These are phyloP conservation scores for Crithidia acanthocephali DNA, from an alignment of 208 protist species.

Conservation along the genomic window DNA sequence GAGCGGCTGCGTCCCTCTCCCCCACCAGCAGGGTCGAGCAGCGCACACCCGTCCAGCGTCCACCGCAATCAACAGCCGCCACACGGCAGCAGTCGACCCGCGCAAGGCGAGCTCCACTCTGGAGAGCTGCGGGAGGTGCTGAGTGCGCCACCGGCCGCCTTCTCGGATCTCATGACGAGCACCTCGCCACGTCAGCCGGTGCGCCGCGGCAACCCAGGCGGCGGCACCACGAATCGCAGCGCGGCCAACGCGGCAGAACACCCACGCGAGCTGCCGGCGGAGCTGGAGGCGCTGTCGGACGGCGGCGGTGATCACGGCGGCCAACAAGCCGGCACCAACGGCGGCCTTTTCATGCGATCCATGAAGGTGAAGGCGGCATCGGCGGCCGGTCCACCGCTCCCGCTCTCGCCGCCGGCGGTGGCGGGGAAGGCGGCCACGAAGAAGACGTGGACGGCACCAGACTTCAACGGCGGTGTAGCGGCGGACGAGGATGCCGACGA, in stretches of 20 bases:
- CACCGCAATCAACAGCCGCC: not conserved
- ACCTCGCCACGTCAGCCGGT: slow-evolving; percentile 1
- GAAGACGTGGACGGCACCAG: not conserved
- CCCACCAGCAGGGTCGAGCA: not conserved
- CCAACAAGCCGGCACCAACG: not conserved
- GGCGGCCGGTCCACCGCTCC: not conserved
- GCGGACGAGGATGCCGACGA: slow-evolving; percentile 3
- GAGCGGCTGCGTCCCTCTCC: slow-evolving; percentile 7
- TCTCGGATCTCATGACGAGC: slow-evolving; percentile 3
- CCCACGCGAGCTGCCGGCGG: not conserved
- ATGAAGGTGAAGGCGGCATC: not conserved
- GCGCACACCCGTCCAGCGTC: too few species aligned
- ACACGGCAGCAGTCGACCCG: too few species aligned
- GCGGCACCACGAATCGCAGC: too few species aligned
- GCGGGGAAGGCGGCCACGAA: not conserved
- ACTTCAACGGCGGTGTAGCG: not conserved
- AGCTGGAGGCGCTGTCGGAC: slow-evolving; percentile 3
- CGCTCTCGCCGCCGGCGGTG: too few species aligned
- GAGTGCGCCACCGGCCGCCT: slow-evolving; percentile 7
- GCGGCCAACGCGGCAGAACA: not conserved
- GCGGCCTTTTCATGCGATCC: not conserved
- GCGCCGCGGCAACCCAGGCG: slow-evolving; percentile 2
- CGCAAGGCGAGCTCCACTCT: not conserved
- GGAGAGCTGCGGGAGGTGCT: slow-evolving; percentile 16
- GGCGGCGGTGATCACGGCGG: slow-evolving; percentile 2